phyloP scores from a whole-genome alignment of 345 rosid genomes.

The Turritis glabra region DNA sequence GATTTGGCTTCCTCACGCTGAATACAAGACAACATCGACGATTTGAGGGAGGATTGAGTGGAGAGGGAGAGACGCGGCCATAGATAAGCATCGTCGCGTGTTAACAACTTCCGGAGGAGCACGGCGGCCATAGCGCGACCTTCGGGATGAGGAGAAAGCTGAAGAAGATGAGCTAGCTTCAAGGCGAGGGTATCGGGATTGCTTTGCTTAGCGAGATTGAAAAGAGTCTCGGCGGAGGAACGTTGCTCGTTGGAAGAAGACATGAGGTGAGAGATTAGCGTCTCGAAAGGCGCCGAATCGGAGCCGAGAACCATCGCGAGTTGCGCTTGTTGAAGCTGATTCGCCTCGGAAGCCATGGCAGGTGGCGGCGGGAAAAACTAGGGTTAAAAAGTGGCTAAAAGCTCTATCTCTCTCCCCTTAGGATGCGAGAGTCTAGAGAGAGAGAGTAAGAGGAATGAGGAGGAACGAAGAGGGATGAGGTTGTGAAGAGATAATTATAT shows the following conservation, averaged over 20 bases:
- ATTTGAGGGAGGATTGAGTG: conserved; percentile 85
- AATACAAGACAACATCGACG: conserved; percentile 64
- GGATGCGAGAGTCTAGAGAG: conserved; percentile 32
- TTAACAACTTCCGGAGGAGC: conserved; percentile 89
- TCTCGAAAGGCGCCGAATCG: conserved; percentile 82
- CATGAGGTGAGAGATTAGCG: conserved; percentile 85
- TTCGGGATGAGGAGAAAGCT: conserved; percentile 70
- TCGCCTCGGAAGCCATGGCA: conserved; percentile 73
- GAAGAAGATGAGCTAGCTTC: conserved; percentile 84
- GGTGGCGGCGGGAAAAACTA: conserved; percentile 42
- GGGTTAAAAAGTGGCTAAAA: conserved; percentile 26
- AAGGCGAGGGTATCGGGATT: conserved; percentile 84
- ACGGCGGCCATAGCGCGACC: conserved; percentile 94
- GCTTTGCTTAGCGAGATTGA: conserved; percentile 87
- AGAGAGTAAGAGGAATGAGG: conserved; percentile 33
- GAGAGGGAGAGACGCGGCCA: conserved; percentile 77
- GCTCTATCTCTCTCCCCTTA: conserved; percentile 27
- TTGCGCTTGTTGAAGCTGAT: conserved; percentile 79
- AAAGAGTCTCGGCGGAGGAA: conserved; percentile 77
- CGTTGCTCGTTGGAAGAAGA: conserved; percentile 94
- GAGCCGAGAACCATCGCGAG: conserved; percentile 80
- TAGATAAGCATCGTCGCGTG: conserved; percentile 84
- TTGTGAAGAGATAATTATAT: conserved; percentile 33
- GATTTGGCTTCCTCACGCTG: conserved; percentile 82
- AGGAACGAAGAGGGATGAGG: conserved; percentile 24